Base-by-base conservation (phyloP, 805 yeast species). In the Yarrowia phangngaensis region DNA sequence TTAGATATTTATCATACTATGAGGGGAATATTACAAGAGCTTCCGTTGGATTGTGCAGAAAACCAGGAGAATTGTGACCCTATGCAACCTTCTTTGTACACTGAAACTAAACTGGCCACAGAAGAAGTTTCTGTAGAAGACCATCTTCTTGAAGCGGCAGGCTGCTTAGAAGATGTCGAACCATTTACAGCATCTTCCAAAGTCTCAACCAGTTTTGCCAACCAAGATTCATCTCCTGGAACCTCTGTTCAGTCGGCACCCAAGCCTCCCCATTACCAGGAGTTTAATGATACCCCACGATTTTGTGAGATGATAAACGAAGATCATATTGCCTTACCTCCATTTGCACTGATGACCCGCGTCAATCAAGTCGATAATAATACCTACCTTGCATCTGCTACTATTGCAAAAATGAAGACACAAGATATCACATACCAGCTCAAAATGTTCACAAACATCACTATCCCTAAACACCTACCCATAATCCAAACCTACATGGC, bases 211-310 rank as follows among this genome's bases (percentile, higher is more conserved):
- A 27, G 19, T 3, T 19, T 17, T n/a, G 24, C 19, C 11, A 38
- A 38, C 26, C 32, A 19, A 3, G 19, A 27, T 11, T 38, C 32
- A 2, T 38, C 45, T 2, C 45, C 45, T 13, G 31, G 24, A 4
- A 38, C 45, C n/a, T 38, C 45, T 13, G 45, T 38, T 6, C 23
- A 38, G 13, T 38, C 45, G n/a, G n/a, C n/a, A n/a, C n/a, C n/a
- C n/a, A n/a, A n/a, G n/a, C n/a, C n/a, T n/a, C n/a, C n/a, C n/a
- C n/a, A n/a, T n/a, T n/a, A n/a, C 6, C 26, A 20, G 8, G 45
- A 38, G 7, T 20, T 32, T 6, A 12, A 19, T 7, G 32, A 24
- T 3, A 38, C 26, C 13, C 22, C 20, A 3, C 23, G n/a, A n/a
- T n/a, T n/a, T n/a, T 38, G 8, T 24, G 32, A 4, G 43, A 38